phyloP scores from a whole-genome alignment of 257 asterid genomes.

The Eucommia ulmoides region DNA sequence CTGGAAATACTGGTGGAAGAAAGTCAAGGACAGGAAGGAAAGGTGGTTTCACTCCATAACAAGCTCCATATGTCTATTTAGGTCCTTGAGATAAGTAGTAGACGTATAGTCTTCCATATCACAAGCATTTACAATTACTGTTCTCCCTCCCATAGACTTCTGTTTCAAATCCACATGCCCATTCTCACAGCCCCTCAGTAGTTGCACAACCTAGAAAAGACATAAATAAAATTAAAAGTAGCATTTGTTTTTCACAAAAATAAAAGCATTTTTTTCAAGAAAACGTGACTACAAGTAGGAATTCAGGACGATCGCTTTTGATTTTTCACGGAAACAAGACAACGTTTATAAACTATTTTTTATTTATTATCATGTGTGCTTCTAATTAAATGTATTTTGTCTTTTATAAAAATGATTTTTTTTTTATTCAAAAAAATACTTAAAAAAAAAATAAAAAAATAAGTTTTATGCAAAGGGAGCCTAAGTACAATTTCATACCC shows the following conservation, averaged over 20 bases:
- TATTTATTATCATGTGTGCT: too few relatives aligned
- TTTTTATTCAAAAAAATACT: too few relatives aligned
- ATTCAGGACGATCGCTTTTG: too few relatives aligned
- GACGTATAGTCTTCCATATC: slow-evolving; percentile 72
- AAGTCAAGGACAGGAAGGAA: too few relatives aligned
- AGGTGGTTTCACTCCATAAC: slow-evolving; percentile 87
- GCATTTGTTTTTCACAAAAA: neutral
- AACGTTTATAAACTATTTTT: too few relatives aligned
- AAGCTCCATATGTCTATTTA: slow-evolving; percentile 83
- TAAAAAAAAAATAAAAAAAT: too few relatives aligned
- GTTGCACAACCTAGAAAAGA: slow-evolving; percentile 48
- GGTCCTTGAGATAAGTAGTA: slow-evolving; percentile 65
- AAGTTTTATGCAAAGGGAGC: neutral
- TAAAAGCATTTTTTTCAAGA: too few relatives aligned
- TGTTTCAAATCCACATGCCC: slow-evolving; percentile 48
- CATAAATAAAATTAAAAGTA: neutral
- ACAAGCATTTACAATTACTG: slow-evolving; percentile 48
- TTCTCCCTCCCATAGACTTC: slow-evolving; percentile 49
- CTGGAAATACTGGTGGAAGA: too few relatives aligned
- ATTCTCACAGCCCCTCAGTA: slow-evolving; percentile 61
- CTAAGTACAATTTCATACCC: slow-evolving; percentile 26
- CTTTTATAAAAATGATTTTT: too few relatives aligned
- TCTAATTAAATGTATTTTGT: too few relatives aligned
- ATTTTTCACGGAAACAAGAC: too few relatives aligned
- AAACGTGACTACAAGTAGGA: too few relatives aligned